Conservation (phyloP, 371 early-diverging fungal genomes). For the Mortierella sp. region DNA sequence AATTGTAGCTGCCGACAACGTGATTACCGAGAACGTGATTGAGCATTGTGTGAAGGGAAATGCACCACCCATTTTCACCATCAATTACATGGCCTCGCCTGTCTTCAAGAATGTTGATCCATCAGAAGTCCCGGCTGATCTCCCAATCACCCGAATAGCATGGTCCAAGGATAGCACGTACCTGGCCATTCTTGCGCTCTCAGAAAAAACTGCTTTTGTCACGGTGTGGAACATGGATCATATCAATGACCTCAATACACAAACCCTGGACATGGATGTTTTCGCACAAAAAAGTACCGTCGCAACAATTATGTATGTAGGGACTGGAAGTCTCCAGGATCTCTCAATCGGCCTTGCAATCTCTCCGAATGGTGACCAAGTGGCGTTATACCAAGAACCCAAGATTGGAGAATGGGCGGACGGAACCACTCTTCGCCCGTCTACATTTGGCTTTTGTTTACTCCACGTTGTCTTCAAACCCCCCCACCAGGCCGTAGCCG, state of each 20-base stretch:
- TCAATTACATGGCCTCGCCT: background rate
- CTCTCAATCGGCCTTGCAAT: conserved; percentile 30
- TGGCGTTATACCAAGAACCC: conserved; percentile 48
- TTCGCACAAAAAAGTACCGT: too few species aligned
- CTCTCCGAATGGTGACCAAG: conserved; percentile 30
- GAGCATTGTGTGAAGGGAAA: too few species aligned
- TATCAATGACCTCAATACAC: too few species aligned
- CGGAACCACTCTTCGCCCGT: conserved; percentile 9
- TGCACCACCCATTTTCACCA: too few species aligned
- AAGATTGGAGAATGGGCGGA: conserved; percentile 40
- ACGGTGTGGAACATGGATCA: conserved; percentile 19
- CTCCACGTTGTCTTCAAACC: too few species aligned
- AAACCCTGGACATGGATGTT: too few species aligned
- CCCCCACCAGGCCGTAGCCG: too few species aligned
- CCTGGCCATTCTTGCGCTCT: conserved; percentile 26
- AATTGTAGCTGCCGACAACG: too few species aligned
- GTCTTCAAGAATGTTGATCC: background rate
- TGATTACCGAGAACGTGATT: too few species aligned
- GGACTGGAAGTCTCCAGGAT: conserved; percentile 14
- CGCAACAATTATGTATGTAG: too few species aligned
- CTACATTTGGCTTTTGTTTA: conserved; percentile 29
- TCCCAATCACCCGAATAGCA: conserved; percentile 21
- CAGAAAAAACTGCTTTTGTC: background rate
- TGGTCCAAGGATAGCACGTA: conserved; percentile 17
- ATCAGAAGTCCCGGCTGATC: conserved; percentile 3